These are phyloP conservation scores for Trametes versicolor DNA, from an alignment of 1,284 basidiomycete genomes.

Conservation along the genomic window DNA sequence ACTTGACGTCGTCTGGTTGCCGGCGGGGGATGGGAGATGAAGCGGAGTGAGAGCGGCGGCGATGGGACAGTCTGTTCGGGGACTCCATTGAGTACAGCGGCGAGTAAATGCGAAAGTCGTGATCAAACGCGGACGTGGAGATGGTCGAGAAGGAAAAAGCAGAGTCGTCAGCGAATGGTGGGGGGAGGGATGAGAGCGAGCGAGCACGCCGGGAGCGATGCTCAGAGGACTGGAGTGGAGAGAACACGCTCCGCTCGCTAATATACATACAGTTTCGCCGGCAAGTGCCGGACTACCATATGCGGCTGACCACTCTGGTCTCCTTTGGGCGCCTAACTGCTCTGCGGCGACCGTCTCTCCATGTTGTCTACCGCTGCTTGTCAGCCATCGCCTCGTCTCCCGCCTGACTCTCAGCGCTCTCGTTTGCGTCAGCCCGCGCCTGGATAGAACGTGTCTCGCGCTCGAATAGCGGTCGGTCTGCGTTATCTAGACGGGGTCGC, in stretches of 20 bases:
- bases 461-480: not conserved
- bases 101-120: not conserved
- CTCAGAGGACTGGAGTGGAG: slow-evolving; percentile 17
- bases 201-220: slow-evolving; percentile 12
- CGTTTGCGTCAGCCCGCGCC: not conserved
- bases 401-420: not conserved
- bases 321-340: slow-evolving; percentile 13
- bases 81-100: slow-evolving; percentile 49
- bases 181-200: slow-evolving; percentile 15
- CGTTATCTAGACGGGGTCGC: not conserved
- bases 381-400: not conserved
- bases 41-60: slow-evolving; percentile 66
- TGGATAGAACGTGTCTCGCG: not conserved
- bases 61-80: slow-evolving; percentile 49
- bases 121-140: not conserved
- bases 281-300: slow-evolving; percentile 23
- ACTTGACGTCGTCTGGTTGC: slow-evolving; percentile 47
- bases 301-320: slow-evolving; percentile 10
- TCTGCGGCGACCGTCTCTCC: not conserved
- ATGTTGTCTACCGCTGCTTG: slow-evolving; percentile 3
- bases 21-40: slow-evolving; percentile 52
- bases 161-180: slow-evolving; percentile 1
- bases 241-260: slow-evolving; percentile 8
- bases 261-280: slow-evolving; percentile 32
- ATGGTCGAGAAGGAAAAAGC: slow-evolving; percentile 7